Conservation (phyloP, 2,329 filamentous ascomycete genomes). For the Epichloe sp. region DNA sequence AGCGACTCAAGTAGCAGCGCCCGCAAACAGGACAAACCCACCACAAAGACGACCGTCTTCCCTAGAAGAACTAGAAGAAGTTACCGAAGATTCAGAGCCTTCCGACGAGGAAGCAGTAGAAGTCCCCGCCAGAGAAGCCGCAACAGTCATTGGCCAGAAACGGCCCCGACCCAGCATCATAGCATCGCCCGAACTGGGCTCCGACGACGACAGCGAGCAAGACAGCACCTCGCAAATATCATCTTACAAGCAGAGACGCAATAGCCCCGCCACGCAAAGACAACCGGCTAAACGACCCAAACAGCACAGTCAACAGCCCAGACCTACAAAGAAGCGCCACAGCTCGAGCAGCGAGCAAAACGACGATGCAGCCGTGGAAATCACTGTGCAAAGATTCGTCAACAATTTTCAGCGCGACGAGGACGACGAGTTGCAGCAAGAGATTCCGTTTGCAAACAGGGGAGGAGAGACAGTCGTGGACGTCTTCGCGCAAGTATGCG, state of each 20-base stretch:
- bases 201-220: slow-evolving; percentile 17
- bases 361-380: slow-evolving; percentile 27
- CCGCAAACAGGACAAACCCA: not conserved
- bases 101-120: slow-evolving; percentile 28
- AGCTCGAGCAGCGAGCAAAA: slow-evolving; percentile 12
- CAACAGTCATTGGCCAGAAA: slow-evolving; percentile 28
- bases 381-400: slow-evolving; percentile 47
- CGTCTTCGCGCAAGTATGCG: slow-evolving; percentile 47
- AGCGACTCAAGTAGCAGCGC: not conserved
- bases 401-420: slow-evolving; percentile 31
- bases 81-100: slow-evolving; percentile 3
- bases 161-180: slow-evolving; percentile 24
- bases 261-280: slow-evolving; percentile 30
- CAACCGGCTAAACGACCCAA: slow-evolving; percentile 15
- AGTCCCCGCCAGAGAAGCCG: slow-evolving; percentile 29
- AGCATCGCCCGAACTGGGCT: slow-evolving; percentile 30
- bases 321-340: slow-evolving; percentile 12
- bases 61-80: not conserved
- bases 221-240: slow-evolving; percentile 4
- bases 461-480: slow-evolving; percentile 48
- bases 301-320: slow-evolving; percentile 8
- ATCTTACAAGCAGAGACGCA: slow-evolving; percentile 8
- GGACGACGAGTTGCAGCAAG: slow-evolving; percentile 32
- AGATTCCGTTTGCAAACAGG: slow-evolving; percentile 40
- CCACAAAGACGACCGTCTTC: not conserved